Base-by-base conservation (phyloP, 2,329 filamentous ascomycete genomes). In the Ploettnerulaceae sp. region DNA sequence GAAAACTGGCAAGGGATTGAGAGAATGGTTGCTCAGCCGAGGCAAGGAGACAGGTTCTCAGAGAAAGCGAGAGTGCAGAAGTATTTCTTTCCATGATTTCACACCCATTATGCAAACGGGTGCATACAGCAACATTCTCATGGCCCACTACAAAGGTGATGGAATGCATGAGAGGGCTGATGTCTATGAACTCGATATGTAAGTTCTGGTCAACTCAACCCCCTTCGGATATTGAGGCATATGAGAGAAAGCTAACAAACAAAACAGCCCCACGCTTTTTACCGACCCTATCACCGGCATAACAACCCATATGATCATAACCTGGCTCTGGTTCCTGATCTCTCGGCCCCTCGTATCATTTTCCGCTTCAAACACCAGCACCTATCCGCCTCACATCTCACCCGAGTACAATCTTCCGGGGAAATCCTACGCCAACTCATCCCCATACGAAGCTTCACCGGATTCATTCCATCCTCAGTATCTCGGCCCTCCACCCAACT, bases 321-420 rank as follows among this genome's bases (percentile, higher is more conserved):
- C 49, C 18, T 62, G 60, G 60, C 37, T 61, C 51, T 60, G 52
- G 52, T 55, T 61, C 45, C 34, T 56, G 8, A 53, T 62, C 45
- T 48, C 50, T 2, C 47, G 51, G 8, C 56, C 58, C 18, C 18
- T 28, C 22, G 4, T 12, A 12, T 17, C 11, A 17, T 22, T n/a
- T 26, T 24, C 32, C 36, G 5, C n/a, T 8, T 2, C n/a, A 31
- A 24, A 47, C 20, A 34, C 48, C 32, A n/a, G n/a, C n/a, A n/a
- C n/a, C n/a, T n/a, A n/a, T n/a, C n/a, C n/a, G n/a, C n/a, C n/a
- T n/a, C n/a, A 32, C 9, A 25, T 20, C 7, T 21, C 17, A 26
- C 7, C 17, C 20, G 3, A 25, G 22, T 17, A 29, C 46, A 20
- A n/a, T n/a, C 7, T 8, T 7, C 15, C 15, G 2, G 3, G 32